These are phyloP conservation scores for Jaapia argillacea DNA, from an alignment of 768 basidiomycete species.

Conservation along the genomic window DNA sequence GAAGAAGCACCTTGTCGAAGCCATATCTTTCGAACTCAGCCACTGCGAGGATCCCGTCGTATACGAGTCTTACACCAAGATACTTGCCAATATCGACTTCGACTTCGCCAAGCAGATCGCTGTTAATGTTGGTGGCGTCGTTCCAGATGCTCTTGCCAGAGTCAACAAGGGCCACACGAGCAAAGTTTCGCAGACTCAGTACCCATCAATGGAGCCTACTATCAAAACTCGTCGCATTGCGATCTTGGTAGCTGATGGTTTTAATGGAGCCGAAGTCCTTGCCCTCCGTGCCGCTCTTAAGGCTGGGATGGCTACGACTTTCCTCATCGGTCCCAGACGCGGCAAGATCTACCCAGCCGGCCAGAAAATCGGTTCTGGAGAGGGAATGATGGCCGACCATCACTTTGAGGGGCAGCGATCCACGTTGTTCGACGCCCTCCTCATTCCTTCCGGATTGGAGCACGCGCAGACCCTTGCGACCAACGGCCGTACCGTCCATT, in stretches of 20 bases:
- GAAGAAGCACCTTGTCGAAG: conserved; percentile 58
- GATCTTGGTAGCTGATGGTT: conserved; percentile 68
- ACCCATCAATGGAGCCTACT: conserved; percentile 42
- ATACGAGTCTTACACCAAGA: conserved; percentile 53
- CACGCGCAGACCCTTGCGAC: conserved; percentile 47
- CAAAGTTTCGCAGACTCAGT: conserved; percentile 51
- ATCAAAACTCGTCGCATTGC: conserved; percentile 65
- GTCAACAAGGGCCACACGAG: conserved; percentile 50
- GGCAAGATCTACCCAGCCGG: conserved; percentile 34
- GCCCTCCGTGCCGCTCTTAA: conserved; percentile 45
- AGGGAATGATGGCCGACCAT: conserved; percentile 48
- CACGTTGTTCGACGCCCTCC: conserved; percentile 75
- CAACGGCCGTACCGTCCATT: conserved; percentile 70
- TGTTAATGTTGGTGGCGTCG: conserved; percentile 45
- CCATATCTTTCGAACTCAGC: conserved; percentile 75
- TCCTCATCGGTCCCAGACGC: conserved; percentile 59
- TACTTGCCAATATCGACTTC: conserved; percentile 66
- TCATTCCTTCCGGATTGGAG: conserved; percentile 61
- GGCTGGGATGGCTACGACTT: conserved; percentile 44
- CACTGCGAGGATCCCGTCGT: conserved; percentile 74
- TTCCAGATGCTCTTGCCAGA: conserved; percentile 41
- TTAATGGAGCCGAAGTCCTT: conserved; percentile 48
- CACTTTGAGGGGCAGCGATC: conserved; percentile 72
- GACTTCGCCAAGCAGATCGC: conserved; percentile 66
- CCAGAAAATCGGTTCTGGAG: conserved; percentile 13